A percentile compares a stretch with the other conserved stretches of the same genome.
These are phyloP conservation scores for Tetrahymena borealis DNA, from an alignment of 73 alveolate genomes.

Conservation along the genomic window DNA sequence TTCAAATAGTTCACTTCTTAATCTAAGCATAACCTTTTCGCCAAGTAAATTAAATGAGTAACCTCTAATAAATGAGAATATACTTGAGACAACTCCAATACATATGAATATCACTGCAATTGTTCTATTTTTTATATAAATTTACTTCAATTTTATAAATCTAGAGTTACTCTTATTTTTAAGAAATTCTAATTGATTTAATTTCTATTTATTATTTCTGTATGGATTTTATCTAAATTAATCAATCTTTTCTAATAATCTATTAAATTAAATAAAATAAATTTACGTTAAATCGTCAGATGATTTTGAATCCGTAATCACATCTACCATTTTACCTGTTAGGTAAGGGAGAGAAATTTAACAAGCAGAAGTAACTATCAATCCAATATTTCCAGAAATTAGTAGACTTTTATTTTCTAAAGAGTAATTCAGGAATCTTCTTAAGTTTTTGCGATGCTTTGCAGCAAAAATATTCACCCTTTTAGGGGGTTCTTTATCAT, in stretches of 20 bases:
- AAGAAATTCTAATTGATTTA: background rate
- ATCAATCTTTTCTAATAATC: background rate
- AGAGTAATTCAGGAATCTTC: constrained; percentile 10
- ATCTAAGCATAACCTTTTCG: constrained; percentile 9
- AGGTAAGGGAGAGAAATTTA: constrained; percentile 24
- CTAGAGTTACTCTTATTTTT: background rate
- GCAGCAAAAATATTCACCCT: background rate
- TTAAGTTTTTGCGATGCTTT: background rate
- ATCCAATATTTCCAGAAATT: constrained; percentile 17
- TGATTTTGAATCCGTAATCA: background rate
- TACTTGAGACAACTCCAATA: background rate
- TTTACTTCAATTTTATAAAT: too few species aligned
- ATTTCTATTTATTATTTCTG: background rate
- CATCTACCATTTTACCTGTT: constrained; percentile 9
- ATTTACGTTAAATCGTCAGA: background rate
- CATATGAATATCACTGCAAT: background rate
- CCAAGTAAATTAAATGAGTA: constrained; percentile 19
- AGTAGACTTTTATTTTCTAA: constrained; percentile 4
- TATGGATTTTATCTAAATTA: background rate
- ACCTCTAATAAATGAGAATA: constrained; percentile 27
- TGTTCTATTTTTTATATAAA: background rate
- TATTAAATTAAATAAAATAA: background rate
- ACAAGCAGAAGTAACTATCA: constrained; percentile 8
- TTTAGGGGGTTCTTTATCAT: background rate
- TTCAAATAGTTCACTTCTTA: constrained; percentile 28